A percentile compares a stretch with the other conserved stretches of the same genome.
Conservation (phyloP, 169 alveolate species). For the Eimeria acervulina region DNA sequence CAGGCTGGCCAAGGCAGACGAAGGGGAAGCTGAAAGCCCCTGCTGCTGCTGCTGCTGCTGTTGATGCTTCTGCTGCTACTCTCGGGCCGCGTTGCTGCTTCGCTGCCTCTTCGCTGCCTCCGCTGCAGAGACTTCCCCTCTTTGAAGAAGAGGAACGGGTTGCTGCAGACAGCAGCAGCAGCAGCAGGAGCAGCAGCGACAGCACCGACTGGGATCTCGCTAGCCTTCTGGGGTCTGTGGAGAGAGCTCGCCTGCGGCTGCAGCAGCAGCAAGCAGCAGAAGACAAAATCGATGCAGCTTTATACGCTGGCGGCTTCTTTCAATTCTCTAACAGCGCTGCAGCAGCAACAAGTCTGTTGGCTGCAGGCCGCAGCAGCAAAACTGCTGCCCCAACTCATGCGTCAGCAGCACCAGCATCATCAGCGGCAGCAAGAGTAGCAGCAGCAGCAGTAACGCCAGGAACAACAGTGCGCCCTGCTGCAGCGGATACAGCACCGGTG, state of each 20-base stretch:
- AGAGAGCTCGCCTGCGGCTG: constrained; percentile 8
- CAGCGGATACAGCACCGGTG: background rate
- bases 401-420: background rate
- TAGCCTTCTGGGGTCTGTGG: constrained; percentile 17
- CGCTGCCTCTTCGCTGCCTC: background rate
- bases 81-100: background rate
- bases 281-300: constrained; percentile 21
- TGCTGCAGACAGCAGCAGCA: background rate
- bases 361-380: background rate
- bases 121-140: background rate
- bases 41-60: background rate
- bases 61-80: background rate
- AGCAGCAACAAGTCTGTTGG: background rate
- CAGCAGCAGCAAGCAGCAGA: constrained; percentile 25
- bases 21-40: background rate
- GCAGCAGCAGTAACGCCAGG: background rate
- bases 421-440: background rate
- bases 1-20: background rate
- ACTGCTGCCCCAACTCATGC: background rate
- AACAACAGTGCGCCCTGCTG: background rate
- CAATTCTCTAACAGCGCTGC: constrained; percentile 39
- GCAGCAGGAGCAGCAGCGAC: background rate
- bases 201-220: constrained; percentile 22
- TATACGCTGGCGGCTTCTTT: constrained; percentile 43
- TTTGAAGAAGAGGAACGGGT: background rate